Evolutionary conservation across 805 yeast genomes (phyloP), one percentile per base, ranked within the genome.

Genomic region (Saturnispora kantuleensis): DNA sequence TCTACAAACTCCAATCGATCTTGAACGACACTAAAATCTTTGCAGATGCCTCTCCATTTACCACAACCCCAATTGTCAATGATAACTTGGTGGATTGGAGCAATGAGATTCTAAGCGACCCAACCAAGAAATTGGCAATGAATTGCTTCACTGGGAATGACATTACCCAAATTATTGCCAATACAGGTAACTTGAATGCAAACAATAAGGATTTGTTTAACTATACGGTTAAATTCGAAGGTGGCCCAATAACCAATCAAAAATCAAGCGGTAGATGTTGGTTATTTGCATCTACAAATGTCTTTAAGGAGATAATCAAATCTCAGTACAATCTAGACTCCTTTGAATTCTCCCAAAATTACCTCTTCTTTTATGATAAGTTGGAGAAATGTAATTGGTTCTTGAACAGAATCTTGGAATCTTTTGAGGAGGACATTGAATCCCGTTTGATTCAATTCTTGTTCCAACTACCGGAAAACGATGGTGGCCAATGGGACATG

Each of bases 401-500:
- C 61, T 65, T 87, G 54, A 87, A 85, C 52, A 82, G 84, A 58
- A 73, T 85, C 46, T 65, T 82, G 40, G 83, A 82, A 52, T 79
- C 88, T 12, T 71, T 73, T 26, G 74, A 76, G 18, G 80, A 80
- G 58, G 79, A 71, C 17, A 71, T 83, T 46, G 93, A 81, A 51
- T 81, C 89, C 0, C 73, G 95, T 52, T 65, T 81, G 44, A 76
- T 84, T 42, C 84, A 80, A 62, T 76, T 73, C 51, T 60, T 87
- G 38, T 65, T 84, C 43, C 56, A 65, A 10, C 76, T 75, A 40
- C 94, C 95, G 29, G 79, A 81, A 42, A 67, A 75, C 50, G 95
- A 87, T 57, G 96, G 96, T 53, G 95, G 96, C 45, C 95, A 87
- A 64, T 86, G 85, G 77, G 84, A 83, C 53, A 82, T 86, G 93